Conservation (phyloP, 768 basidiomycete species). For the Austroboletus eburneus region DNA sequence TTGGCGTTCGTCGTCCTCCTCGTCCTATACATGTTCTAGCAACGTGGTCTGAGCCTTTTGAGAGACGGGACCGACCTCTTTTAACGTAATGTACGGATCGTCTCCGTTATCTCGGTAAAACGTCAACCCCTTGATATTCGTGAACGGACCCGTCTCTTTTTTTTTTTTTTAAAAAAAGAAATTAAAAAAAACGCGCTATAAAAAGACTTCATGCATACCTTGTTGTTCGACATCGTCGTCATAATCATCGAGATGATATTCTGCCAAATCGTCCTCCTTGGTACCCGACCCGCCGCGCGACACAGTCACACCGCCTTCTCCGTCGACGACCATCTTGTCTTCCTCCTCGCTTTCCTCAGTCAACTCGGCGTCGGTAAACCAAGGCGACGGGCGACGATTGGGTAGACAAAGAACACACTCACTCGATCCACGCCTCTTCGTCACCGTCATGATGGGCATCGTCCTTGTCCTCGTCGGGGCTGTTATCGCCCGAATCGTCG, state of each 20-base stretch:
- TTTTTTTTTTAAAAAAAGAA: too few species aligned
- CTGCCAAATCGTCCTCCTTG: slow-evolving; percentile 63
- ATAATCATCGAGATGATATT: slow-evolving; percentile 91
- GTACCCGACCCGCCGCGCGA: slow-evolving; percentile 25
- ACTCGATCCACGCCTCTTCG: slow-evolving; percentile 94
- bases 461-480: slow-evolving; percentile 34
- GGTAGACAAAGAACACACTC: slow-evolving; percentile 37
- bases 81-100: slow-evolving; percentile 95
- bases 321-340: slow-evolving; percentile 63
- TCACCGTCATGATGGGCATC: slow-evolving; percentile 33
- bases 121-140: slow-evolving; percentile 90
- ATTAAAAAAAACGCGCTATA: not conserved
- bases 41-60: not conserved
- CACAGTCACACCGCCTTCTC: slow-evolving; percentile 10
- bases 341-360: slow-evolving; percentile 41
- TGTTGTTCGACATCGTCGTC: slow-evolving; percentile 65
- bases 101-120: slow-evolving; percentile 90
- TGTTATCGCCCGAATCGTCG: slow-evolving; percentile 48
- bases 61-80: slow-evolving; percentile 60
- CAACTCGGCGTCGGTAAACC: slow-evolving; percentile 13
- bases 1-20: slow-evolving; percentile 78
- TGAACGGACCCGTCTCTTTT: slow-evolving; percentile 78
- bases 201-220: slow-evolving; percentile 16
- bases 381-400: not conserved
- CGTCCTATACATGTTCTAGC: slow-evolving; percentile 21